Conservation (phyloP, 2,329 filamentous ascomycete species). For the Metarhizium sp. region DNA sequence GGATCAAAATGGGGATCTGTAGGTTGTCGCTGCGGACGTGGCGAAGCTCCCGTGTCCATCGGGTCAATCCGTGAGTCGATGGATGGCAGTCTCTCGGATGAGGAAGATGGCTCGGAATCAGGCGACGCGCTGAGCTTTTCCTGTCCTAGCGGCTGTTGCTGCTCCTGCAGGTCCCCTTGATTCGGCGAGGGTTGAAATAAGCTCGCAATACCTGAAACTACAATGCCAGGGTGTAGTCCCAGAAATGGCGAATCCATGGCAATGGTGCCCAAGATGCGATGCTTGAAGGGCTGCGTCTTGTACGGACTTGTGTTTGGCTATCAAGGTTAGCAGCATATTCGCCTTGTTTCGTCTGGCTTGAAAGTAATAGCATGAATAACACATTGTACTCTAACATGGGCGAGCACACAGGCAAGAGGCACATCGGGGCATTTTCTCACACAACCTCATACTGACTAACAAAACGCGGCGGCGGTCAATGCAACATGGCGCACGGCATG, state of each 20-base stretch:
- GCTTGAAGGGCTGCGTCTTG: constrained; percentile 42
- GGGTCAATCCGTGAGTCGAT: constrained; percentile 7
- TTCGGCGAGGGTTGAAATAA: constrained; percentile 50
- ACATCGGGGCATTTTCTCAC: not conserved
- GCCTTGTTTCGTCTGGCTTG: not conserved
- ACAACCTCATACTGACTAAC: not conserved
- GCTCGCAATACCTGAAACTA: constrained; percentile 71
- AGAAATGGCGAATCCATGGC: constrained; percentile 82
- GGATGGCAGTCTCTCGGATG: constrained; percentile 9
- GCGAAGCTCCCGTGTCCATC: not conserved
- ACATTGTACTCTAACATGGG: not conserved
- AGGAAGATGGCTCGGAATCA: constrained; percentile 8
- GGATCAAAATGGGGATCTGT: constrained; percentile 64
- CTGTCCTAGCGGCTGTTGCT: not conserved
- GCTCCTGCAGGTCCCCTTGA: constrained; percentile 3
- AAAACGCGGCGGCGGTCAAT: too few relatives aligned
- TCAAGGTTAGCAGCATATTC: not conserved
- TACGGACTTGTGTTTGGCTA: constrained; percentile 26
- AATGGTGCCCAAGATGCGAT: constrained; percentile 70
- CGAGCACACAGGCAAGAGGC: not conserved
- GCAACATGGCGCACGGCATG: too few relatives aligned
- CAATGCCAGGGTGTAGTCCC: constrained; percentile 80
- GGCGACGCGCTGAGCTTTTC: not conserved
- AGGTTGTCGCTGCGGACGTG: constrained; percentile 8
- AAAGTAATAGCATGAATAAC: too few relatives aligned